A percentile compares a stretch with the other conserved stretches of the same genome.
Conservation (phyloP, 306 rosid genomes). For the Cucumis sativus region DNA sequence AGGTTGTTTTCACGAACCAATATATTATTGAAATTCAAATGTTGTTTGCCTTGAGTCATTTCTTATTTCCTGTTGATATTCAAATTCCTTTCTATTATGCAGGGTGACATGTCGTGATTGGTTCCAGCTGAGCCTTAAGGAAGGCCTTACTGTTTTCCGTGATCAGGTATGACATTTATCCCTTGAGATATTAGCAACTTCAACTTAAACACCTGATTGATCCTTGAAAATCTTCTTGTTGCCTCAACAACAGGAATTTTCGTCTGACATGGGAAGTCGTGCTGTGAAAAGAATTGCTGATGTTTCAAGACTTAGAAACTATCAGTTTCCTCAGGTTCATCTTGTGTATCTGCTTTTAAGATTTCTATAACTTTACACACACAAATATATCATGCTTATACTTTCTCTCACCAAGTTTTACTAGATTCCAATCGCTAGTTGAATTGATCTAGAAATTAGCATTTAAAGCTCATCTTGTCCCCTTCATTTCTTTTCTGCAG, state of each 20-base stretch:
- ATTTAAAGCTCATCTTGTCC: slow-evolving; percentile 9
- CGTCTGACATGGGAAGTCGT: slow-evolving; percentile 96
- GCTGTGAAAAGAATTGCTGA: slow-evolving; percentile 79
- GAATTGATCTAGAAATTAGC: neutral
- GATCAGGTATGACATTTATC: slow-evolving; percentile 54
- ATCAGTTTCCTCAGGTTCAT: slow-evolving; percentile 92
- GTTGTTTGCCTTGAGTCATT: neutral
- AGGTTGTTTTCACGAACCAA: slow-evolving; percentile 37
- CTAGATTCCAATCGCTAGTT: neutral
- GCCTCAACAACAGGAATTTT: slow-evolving; percentile 61
- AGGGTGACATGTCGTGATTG: slow-evolving; percentile 99
- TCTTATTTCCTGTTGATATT: neutral
- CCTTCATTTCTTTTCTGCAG: slow-evolving; percentile 29
- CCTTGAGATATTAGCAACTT: slow-evolving; percentile 5
- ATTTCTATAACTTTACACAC: neutral
- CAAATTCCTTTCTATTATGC: neutral
- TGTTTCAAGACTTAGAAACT: slow-evolving; percentile 81
- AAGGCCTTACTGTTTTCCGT: slow-evolving; percentile 95
- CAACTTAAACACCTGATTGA: neutral
- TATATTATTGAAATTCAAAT: neutral
- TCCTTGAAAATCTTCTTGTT: slow-evolving; percentile 12
- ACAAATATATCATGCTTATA: neutral
- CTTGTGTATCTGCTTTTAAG: neutral
- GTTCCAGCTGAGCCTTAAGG: slow-evolving; percentile 99
- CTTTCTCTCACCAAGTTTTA: neutral